phyloP scores from a whole-genome alignment of 495 filamentous ascomycete genomes.

The Antarctomyces pellizariae region DNA sequence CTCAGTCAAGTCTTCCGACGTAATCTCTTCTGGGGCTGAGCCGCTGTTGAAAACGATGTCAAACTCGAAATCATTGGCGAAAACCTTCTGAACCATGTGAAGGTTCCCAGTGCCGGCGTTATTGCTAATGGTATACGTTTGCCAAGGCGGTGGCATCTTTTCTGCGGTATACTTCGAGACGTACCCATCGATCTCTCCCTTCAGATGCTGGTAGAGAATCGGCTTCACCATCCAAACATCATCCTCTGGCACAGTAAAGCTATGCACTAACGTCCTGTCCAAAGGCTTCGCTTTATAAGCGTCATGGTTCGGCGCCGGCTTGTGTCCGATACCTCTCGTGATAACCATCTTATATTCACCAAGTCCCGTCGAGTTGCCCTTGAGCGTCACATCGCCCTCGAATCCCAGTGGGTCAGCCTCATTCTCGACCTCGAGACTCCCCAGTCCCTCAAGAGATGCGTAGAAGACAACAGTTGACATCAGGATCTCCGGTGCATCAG shows the following conservation, averaged over 20 bases:
- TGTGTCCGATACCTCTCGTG: conserved; percentile 37
- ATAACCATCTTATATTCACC: conserved; percentile 72
- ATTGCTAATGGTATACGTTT: conserved; percentile 60
- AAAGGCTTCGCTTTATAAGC: conserved; percentile 48
- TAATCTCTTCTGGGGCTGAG: conserved; percentile 32
- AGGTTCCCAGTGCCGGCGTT: conserved; percentile 49
- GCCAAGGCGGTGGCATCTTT: conserved; percentile 55
- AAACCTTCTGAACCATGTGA: conserved; percentile 81
- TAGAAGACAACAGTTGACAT: conserved; percentile 67
- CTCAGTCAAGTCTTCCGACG: conserved; percentile 41
- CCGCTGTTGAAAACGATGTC: conserved; percentile 77
- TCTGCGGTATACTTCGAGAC: conserved; percentile 48
- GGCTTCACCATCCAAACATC: conserved; percentile 73
- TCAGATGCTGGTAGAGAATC: conserved; percentile 55
- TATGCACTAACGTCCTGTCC: conserved; percentile 51
- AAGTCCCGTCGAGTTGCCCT: conserved; percentile 46
- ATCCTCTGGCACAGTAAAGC: conserved; percentile 38
- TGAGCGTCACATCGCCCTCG: conserved; percentile 47
- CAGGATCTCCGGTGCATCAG: conserved; percentile 27
- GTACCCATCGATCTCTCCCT: conserved; percentile 44
- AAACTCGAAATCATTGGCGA: conserved; percentile 81
- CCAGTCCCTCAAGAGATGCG: conserved; percentile 53
- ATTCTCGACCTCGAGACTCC: conserved; percentile 33
- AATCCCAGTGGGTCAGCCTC: conserved; percentile 33
- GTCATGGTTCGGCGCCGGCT: conserved; percentile 37